Base-by-base conservation (phyloP, 1,139 yeast genomes). In the Diutina catenulata region DNA sequence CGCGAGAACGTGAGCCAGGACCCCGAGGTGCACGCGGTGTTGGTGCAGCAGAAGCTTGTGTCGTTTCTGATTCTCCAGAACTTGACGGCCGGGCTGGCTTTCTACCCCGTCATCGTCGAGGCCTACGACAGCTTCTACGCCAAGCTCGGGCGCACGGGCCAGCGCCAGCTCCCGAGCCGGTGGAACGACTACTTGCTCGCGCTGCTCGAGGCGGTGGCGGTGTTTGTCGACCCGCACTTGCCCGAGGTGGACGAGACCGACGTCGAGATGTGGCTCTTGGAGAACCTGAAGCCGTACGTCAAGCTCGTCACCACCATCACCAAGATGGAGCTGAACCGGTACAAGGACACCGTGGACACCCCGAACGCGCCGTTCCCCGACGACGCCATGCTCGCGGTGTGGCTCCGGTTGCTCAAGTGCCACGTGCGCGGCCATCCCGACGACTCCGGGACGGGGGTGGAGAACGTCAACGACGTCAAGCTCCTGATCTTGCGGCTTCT, bases 371-470 rank as follows among this genome's bases (percentile, higher is more conserved):
- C 35, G 9, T 31, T 31, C n/a, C 35, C 35, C 4, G 15, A 14
- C 18, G 35, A 31, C 13, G 25, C 18, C 7, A 21, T 31, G 4
- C 21, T 31, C 4, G 14, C 24, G 14, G n/a, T 31, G n/a, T 31
- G 35, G 35, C 35, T 31, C 11, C 35, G 35, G 10, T 13, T 31
- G 4, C 35, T 31, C 25, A 20, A 21, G 23, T 31, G 35, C 13
- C 35, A 31, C 13, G 35, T 31, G 4, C n/a, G 35, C n/a, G 35
- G 35, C n/a, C 14, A 19, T 6, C 35, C 35, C 11, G 24, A 19
- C 9, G 14, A 19, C 8, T n/a, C 23, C 7, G 35, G 35, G 16
- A 19, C 24, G 5, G 35, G 35, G 13, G 35, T 31, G 26, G 35
- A 31, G 11, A 31, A 31, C n/a, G 21, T 31, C n/a, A 21, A 31